A percentile compares a stretch with the other conserved stretches of the same genome.
Evolutionary conservation across 2,329 filamentous ascomycete genomes (phyloP).

Genomic region (Cytospora paraplurivora): DNA sequence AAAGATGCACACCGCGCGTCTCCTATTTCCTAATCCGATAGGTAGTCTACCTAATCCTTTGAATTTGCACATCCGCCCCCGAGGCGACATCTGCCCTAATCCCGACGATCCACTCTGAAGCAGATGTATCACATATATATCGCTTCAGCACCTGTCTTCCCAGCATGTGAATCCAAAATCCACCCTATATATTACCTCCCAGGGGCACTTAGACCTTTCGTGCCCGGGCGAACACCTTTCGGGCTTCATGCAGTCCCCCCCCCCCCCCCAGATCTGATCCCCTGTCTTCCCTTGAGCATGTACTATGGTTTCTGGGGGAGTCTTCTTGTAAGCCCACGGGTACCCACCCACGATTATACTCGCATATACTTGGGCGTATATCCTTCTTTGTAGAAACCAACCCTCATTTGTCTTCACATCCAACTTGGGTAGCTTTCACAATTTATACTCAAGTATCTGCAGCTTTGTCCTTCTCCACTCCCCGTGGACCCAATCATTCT

Average conservation of each 20-base stretch:
- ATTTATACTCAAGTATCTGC: slow-evolving; percentile 42
- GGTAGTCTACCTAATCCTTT: no score
- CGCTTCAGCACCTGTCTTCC: no score
- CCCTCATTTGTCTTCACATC: slow-evolving; percentile 44
- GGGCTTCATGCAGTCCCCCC: slow-evolving; percentile 50
- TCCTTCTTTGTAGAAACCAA: slow-evolving; percentile 52
- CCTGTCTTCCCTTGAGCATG: slow-evolving; percentile 50
- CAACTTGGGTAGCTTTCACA: slow-evolving; percentile 46
- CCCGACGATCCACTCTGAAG: no score
- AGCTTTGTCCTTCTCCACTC: slow-evolving; percentile 45
- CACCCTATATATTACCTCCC: no score
- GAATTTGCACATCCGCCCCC: no score
- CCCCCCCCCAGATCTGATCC: slow-evolving; percentile 50
- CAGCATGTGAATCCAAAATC: no score
- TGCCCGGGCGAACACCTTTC: slow-evolving; percentile 39
- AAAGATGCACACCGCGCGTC: no score
- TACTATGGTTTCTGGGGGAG: slow-evolving; percentile 47
- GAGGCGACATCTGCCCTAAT: no score
- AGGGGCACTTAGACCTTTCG: not conserved
- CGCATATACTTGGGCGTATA: slow-evolving; percentile 53
- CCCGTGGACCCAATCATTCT: slow-evolving; percentile 45
- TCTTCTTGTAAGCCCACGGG: slow-evolving; percentile 49
- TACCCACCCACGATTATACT: slow-evolving; percentile 61
- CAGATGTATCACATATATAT: no score
- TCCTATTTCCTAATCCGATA: no score